These are phyloP conservation scores for Xylaria scruposa DNA, from an alignment of 495 filamentous ascomycete genomes.

Conservation along the genomic window DNA sequence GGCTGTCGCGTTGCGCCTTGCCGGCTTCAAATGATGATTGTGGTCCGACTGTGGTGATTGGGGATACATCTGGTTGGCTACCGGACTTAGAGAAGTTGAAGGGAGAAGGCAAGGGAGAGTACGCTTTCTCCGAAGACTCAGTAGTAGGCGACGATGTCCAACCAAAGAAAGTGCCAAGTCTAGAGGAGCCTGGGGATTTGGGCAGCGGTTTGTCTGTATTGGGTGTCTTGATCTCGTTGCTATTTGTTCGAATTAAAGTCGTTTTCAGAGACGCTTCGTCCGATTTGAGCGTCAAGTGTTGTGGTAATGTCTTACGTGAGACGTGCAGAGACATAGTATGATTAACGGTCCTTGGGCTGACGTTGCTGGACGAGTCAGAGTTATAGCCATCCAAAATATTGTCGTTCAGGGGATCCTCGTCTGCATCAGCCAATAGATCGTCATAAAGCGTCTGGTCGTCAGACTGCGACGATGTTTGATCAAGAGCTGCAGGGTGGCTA, in stretches of 20 bases:
- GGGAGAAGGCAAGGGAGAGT: slow-evolving; percentile 57
- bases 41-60: slow-evolving; percentile 46
- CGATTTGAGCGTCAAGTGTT: slow-evolving; percentile 52
- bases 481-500: slow-evolving; percentile 47
- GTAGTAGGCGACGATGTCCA: slow-evolving; percentile 58
- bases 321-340: slow-evolving; percentile 51
- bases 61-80: slow-evolving; percentile 47
- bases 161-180: slow-evolving; percentile 60
- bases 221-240: slow-evolving; percentile 38
- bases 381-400: slow-evolving; percentile 43
- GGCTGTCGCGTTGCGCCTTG: slow-evolving; percentile 40
- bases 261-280: slow-evolving; percentile 38
- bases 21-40: slow-evolving; percentile 46
- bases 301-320: slow-evolving; percentile 54
- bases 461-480: slow-evolving; percentile 42
- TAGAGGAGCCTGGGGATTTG: slow-evolving; percentile 60
- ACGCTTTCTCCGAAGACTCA: slow-evolving; percentile 56
- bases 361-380: slow-evolving; percentile 40
- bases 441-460: slow-evolving; percentile 37
- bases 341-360: slow-evolving; percentile 38
- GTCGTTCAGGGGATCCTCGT: slow-evolving; percentile 45
- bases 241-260: slow-evolving; percentile 33
- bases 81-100: slow-evolving; percentile 47
- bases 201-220: slow-evolving; percentile 59
- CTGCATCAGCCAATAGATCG: slow-evolving; percentile 47